Evolutionary conservation across 2,329 filamentous ascomycete genomes (phyloP), one percentile per base, ranked within the genome.

Genomic region (Phaeosphaeriaceae sp.): DNA sequence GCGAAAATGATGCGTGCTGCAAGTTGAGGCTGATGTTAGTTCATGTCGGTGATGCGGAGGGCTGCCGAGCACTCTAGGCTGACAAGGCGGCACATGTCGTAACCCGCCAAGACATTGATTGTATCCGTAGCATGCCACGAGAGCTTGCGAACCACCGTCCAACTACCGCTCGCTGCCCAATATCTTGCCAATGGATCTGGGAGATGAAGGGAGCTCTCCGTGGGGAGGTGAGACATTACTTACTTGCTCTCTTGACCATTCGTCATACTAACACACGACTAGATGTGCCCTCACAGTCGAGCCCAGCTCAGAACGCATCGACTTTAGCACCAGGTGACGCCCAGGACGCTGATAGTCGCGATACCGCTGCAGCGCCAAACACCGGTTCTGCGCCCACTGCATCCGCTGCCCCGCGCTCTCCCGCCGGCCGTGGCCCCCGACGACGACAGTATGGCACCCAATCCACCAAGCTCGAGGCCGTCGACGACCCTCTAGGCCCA

Each of bases 401-500:
- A 36, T 68, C 80, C 42, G 76, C 78, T 60, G 77, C 81, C 31
- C 77, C 81, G 47, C 81, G 80, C 62, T 81, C 83, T 31, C 79
- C 82, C 48, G 79, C 78, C 52, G 79, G 77, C 62, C 81, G 83
- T 73, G 83, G 79, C 45, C 82, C 83, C 17, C 80, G 85, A 63
- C 80, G 82, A 54, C 83, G 85, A 60, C 85, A 86, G 72, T 82
- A 92, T 71, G 88, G 89, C 66, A 89, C 89, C 58, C 90, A 93
- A 74, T 87, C 90, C 27, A 93, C 91, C 48, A 89, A 88, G 53
- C 89, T 94, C 60, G 88, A 94, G 79, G 89, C 89, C 60, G 89
- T 92, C 66, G 90, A 93, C 73, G 83, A 87, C 69, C 89, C 90
- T 55, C 85, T 93, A 47, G 92, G 91, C 1, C 91, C 91, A 21